Conservation (phyloP, 176 grass and related monocot genomes). For the Triticum urartu region DNA sequence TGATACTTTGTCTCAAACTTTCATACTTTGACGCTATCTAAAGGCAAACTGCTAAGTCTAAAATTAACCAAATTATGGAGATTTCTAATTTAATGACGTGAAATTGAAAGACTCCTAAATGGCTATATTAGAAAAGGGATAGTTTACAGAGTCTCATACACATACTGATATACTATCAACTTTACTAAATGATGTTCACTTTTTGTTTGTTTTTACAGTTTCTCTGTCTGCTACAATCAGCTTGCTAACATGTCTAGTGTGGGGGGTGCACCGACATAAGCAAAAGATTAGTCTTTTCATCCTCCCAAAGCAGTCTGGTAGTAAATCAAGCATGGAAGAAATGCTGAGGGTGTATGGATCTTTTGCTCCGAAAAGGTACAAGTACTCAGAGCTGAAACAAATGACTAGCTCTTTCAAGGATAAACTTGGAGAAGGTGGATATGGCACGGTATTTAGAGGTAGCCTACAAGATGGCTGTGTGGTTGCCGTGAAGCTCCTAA, state of each 20-base stretch:
- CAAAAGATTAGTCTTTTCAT: not conserved
- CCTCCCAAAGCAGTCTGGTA: not conserved
- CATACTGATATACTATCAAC: not conserved
- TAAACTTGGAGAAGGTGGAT: constrained; percentile 60
- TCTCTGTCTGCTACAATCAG: constrained; percentile 3
- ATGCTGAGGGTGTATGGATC: constrained; percentile 34
- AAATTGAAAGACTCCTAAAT: not conserved
- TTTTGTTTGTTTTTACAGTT: not conserved
- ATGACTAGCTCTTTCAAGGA: constrained; percentile 50
- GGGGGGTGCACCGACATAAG: not conserved
- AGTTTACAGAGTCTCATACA: not conserved
- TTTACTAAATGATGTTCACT: not conserved
- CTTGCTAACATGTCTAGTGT: constrained; percentile 5
- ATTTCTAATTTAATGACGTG: not conserved
- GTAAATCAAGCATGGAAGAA: constrained; percentile 33
- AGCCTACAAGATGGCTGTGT: constrained; percentile 25
- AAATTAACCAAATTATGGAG: not conserved
- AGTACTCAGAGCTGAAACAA: constrained; percentile 52
- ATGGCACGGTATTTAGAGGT: constrained; percentile 50
- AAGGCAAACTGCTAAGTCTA: not conserved
- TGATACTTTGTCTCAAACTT: not conserved
- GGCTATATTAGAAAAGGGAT: not conserved
- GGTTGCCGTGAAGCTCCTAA: constrained; percentile 51
- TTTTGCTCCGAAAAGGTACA: constrained; percentile 43
- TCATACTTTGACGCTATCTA: not conserved